These are phyloP conservation scores for Ajuga reptans DNA, from an alignment of 305 asterid species.

Conservation along the genomic window DNA sequence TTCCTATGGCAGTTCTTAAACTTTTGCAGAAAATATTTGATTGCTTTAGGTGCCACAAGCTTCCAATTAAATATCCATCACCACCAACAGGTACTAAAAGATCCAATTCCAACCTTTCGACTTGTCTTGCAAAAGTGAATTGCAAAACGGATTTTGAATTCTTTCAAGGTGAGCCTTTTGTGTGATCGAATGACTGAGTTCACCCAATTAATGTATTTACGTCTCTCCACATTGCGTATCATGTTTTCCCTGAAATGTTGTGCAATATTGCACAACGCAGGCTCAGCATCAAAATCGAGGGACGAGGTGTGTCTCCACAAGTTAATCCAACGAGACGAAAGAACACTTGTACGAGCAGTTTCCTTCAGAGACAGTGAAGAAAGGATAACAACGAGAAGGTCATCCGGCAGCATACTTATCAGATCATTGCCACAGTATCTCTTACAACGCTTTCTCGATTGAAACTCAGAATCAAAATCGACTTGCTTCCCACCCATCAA, in stretches of 20 bases:
- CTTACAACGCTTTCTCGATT: too few relatives aligned
- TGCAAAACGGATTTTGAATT: neutral
- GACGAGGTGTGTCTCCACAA: neutral
- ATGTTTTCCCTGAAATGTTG: neutral
- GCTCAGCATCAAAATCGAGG: neutral
- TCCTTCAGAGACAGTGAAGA: neutral
- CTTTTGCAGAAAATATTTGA: too few relatives aligned
- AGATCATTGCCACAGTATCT: too few relatives aligned
- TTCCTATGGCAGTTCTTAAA: too few relatives aligned
- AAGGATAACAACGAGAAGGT: neutral
- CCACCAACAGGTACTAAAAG: neutral
- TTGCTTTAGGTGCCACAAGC: too few relatives aligned
- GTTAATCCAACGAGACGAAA: conserved; percentile 5
- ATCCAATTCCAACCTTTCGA: neutral
- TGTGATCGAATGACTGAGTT: neutral
- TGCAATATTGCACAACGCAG: neutral
- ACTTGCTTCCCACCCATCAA: too few relatives aligned
- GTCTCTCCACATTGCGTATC: neutral
- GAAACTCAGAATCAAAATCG: too few relatives aligned
- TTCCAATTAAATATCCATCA: too few relatives aligned
- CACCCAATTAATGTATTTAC: conserved; percentile 2
- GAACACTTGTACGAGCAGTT: neutral
- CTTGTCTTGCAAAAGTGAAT: neutral
- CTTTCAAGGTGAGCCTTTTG: neutral
- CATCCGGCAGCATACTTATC: neutral